These are phyloP conservation scores for Inga oerstediana DNA, from an alignment of 306 rosid genomes.

Conservation along the genomic window DNA sequence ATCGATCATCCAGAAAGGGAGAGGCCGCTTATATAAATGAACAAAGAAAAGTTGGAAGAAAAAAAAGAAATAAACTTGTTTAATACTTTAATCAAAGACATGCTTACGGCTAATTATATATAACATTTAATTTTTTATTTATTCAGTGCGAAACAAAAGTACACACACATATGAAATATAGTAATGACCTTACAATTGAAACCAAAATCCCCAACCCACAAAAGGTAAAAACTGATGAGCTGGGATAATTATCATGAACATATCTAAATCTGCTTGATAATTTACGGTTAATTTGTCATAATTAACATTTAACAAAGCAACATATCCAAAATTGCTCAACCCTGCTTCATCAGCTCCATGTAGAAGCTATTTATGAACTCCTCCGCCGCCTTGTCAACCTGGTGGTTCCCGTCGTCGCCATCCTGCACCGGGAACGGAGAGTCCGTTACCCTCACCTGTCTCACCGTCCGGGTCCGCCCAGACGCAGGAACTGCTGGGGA, in stretches of 20 bases:
- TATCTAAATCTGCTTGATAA: background rate
- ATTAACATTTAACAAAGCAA: background rate
- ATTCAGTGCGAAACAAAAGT: slow-evolving; percentile 5
- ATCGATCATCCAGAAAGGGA: no score
- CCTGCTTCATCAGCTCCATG: slow-evolving; percentile 60
- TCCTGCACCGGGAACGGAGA: slow-evolving; percentile 79
- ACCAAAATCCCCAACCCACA: background rate
- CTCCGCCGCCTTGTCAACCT: slow-evolving; percentile 81
- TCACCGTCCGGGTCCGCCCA: slow-evolving; percentile 57
- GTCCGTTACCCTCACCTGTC: slow-evolving; percentile 87
- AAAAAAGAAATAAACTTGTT: background rate
- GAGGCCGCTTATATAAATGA: no score
- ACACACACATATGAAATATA: no score
- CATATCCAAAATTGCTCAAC: background rate
- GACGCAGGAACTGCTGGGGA: slow-evolving; percentile 67
- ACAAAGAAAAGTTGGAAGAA: no score
- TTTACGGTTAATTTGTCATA: background rate
- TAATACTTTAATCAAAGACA: background rate
- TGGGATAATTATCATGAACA: background rate
- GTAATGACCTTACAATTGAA: background rate
- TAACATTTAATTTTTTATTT: background rate
- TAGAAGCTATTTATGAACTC: slow-evolving; percentile 80
- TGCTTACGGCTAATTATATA: background rate
- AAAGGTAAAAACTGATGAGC: background rate
- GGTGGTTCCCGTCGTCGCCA: slow-evolving; percentile 46